Evolutionary conservation across 2,329 filamentous ascomycete species (phyloP), one percentile per base, ranked within the genome.

Genomic region (Trichoderma hamatum): DNA sequence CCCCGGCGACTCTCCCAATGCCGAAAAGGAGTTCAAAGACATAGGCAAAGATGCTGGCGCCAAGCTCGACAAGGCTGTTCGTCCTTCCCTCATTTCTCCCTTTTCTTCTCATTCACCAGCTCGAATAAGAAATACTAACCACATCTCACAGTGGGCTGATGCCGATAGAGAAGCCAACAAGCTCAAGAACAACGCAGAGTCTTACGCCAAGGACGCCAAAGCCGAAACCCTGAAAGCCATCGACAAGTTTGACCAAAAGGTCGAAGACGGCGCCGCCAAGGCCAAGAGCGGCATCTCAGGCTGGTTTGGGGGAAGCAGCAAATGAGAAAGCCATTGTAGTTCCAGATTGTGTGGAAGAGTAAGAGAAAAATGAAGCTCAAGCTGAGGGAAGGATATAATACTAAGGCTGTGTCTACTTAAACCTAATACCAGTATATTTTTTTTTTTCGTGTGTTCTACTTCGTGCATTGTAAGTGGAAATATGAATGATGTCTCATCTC

Each of bases 281-380:
- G 92, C 93, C 55, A 97, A 97, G 89, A 88, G 89, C 75, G 91
- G 91, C 72, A 80, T 97, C 75, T 92, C 91, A 52, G 88, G 91
- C 78, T 97, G 94, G 94, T 97, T 97, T 76, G 90, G 93, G 69
- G 90, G 93, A 68, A 86, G 87, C 62, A 75, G 75, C 75, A 80
- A 80, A 72, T 78, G 73, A 70, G 30, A 10, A 24, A 19, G 13
- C 6, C 24, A 30, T 32, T 7, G 32, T 36, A 36, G 11, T 3
- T 13, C 5, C 21, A 51, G 59, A 24, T n/a, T 34, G 39, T 10
- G 19, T 10, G 13, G 46, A 26, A 10, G 9, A 39, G 19, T 9
- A 46, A 21, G 52, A 6, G 19, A 32, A 54, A n/a, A 54, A 13
- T 21, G 19, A 21, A 21, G 21, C 21, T 26, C 5, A 10, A 30